Percentiles rank a stretch among this genome's conserved stretches.
These are phyloP conservation scores for Chimonanthus praecox DNA, from an alignment of 164 flowering plant species.

Conservation along the genomic window DNA sequence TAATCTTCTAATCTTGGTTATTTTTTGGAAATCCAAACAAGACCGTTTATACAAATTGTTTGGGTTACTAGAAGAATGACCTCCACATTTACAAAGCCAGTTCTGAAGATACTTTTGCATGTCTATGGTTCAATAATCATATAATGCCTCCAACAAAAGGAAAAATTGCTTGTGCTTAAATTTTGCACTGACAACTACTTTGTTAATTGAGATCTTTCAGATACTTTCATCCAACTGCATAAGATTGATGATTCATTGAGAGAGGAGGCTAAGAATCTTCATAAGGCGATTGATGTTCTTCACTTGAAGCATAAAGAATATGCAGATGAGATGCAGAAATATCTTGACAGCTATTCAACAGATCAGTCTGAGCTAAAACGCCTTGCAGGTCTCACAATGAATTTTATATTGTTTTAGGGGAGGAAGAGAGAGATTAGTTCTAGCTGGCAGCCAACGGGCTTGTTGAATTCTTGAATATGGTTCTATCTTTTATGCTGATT, in stretches of 20 bases:
- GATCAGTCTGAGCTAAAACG: slow-evolving; percentile 75
- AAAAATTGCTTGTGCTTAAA: too few relatives aligned
- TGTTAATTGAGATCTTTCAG: slow-evolving; percentile 33
- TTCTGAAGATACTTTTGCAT: too few relatives aligned
- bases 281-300: slow-evolving; percentile 51
- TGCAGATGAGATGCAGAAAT: slow-evolving; percentile 48
- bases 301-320: slow-evolving; percentile 73
- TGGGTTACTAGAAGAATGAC: too few relatives aligned
- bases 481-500: slow-evolving; percentile 14
- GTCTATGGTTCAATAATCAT: too few relatives aligned
- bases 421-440: background rate
- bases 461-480: background rate
- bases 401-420: background rate
- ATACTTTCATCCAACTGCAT: slow-evolving; percentile 41
- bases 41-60: too few relatives aligned
- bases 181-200: background rate
- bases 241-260: slow-evolving; percentile 65
- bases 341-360: slow-evolving; percentile 31
- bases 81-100: too few relatives aligned
- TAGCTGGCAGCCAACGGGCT: background rate
- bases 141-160: too few relatives aligned
- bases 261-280: slow-evolving; percentile 56
- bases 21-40: too few relatives aligned
- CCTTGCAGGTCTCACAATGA: slow-evolving; percentile 50
- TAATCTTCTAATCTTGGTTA: background rate